A percentile compares a stretch with the other conserved stretches of the same genome.
These are phyloP conservation scores for Przewalskia tangutica DNA, from an alignment of 257 asterid genomes.

Conservation along the genomic window DNA sequence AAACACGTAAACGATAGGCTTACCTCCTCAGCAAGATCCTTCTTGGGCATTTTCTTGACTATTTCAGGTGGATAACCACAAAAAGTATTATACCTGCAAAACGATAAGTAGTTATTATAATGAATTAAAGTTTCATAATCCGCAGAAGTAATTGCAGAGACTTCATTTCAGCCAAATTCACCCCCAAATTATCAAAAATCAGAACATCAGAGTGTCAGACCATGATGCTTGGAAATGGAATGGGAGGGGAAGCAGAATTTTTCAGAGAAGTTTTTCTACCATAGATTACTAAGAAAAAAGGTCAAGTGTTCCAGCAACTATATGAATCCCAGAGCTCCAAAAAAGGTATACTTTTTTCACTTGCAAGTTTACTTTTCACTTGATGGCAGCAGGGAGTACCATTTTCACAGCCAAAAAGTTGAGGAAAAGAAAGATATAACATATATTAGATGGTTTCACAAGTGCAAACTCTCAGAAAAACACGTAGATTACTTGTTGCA, in stretches of 20 bases:
- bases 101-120: constrained; percentile 10
- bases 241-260: background rate
- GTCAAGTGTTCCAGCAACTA: background rate
- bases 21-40: constrained; percentile 99
- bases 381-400: background rate
- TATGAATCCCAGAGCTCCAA: background rate
- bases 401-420: background rate
- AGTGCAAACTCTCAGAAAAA: background rate
- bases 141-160: background rate
- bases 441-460: background rate
- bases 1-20: background rate
- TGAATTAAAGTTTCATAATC: background rate
- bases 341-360: background rate
- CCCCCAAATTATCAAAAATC: background rate
- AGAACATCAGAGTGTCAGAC: background rate
- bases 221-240: background rate
- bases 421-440: background rate
- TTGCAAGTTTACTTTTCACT: background rate
- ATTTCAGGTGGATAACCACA: constrained; percentile 95
- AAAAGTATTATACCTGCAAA: constrained; percentile 79
- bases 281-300: background rate
- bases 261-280: background rate
- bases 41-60: constrained; percentile 98
- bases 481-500: background rate
- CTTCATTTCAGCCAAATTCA: background rate